A percentile compares a stretch with the other conserved stretches of the same genome.
These are phyloP conservation scores for Obba rivulosa DNA, from an alignment of 768 basidiomycete species.

Conservation along the genomic window DNA sequence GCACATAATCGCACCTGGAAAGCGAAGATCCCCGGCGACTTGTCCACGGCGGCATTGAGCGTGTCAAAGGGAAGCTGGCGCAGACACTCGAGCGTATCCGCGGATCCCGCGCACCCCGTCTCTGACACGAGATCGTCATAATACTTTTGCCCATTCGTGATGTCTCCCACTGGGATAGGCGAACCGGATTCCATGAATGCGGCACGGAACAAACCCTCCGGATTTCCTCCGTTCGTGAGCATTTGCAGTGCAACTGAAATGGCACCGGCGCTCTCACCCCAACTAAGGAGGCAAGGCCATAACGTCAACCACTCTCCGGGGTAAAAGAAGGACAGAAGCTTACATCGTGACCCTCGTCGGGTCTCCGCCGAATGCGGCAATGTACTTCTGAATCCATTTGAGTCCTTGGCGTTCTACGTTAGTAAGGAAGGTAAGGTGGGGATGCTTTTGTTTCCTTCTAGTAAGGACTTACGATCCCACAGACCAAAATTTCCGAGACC, in stretches of 20 bases:
- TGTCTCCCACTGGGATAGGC: slow-evolving; percentile 3
- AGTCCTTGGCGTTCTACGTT: slow-evolving; percentile 33
- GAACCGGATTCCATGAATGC: slow-evolving; percentile 33
- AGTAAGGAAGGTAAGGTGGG: not conserved
- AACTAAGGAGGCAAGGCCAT: slow-evolving; percentile 4
- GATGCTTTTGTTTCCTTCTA: not conserved
- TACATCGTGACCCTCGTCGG: slow-evolving; percentile 40
- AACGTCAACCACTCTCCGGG: slow-evolving; percentile 32
- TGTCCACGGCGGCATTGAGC: slow-evolving; percentile 28
- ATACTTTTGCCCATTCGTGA: slow-evolving; percentile 23
- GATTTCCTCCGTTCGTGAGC: slow-evolving; percentile 17
- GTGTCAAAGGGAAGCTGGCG: slow-evolving; percentile 28
- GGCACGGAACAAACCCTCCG: slow-evolving; percentile 18
- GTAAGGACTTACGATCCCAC: slow-evolving; percentile 34
- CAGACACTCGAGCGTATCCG: slow-evolving; percentile 37
- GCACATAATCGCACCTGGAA: slow-evolving; percentile 26
- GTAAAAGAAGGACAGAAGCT: not conserved
- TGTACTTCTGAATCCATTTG: slow-evolving; percentile 38
- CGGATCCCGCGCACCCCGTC: slow-evolving; percentile 28
- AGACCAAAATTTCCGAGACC: slow-evolving; percentile 45
- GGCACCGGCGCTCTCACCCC: slow-evolving; percentile 35
- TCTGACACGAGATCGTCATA: slow-evolving; percentile 36
- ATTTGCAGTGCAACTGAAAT: slow-evolving; percentile 26
- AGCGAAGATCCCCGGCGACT: slow-evolving; percentile 25
- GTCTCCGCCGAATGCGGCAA: slow-evolving; percentile 39